Evolutionary conservation across 306 rosid species (phyloP), one percentile per base, ranked within the genome.

Genomic region (Trifolium fragiferum): DNA sequence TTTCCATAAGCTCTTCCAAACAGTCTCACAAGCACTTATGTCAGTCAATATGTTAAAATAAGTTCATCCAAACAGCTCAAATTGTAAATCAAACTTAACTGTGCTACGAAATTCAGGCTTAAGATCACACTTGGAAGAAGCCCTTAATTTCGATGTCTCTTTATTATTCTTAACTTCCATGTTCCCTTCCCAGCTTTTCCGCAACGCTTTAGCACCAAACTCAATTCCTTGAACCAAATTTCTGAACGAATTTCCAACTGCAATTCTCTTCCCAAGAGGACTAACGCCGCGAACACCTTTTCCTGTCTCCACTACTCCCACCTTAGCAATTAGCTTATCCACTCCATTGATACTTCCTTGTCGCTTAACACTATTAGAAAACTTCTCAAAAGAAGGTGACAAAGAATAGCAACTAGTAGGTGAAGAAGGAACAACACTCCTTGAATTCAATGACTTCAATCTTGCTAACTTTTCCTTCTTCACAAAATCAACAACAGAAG

Each of bases 171-270:
- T 92, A 41, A 87, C 75, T 72, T 95, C 99, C 88, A 90, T 82
- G 67, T 73, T 92, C 77, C 99, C 99, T 89, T 95, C 99, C 99
- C 99, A 95, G 72, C 99, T 92, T 90, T 89, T 95, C 8, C 99
- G 85, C 85, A 92, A 79, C 54, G 90, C 96, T 93, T 94, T 94
- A 74, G 96, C 89, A 27, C 97, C 97, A 43, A 92, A 14, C 82
- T 95, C 99, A 85, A 95, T 82, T 37, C 98, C 98, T 64, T 88
- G 96, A 74, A 83, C 94, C 62, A 83, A 87, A 85, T 76, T 90
- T 67, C 78, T 85, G 15, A 91, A 84, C 1, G 92, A 90, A 66
- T 82, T 90, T 74, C 85, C 97, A 20, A 72, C 55, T 0, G 69
- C 80, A 61, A 78, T 60, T 67, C 83, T 90, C 93, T 76, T 91